These are phyloP conservation scores for Osmozyma mogii DNA, from an alignment of 805 yeast genomes.

Conservation along the genomic window DNA sequence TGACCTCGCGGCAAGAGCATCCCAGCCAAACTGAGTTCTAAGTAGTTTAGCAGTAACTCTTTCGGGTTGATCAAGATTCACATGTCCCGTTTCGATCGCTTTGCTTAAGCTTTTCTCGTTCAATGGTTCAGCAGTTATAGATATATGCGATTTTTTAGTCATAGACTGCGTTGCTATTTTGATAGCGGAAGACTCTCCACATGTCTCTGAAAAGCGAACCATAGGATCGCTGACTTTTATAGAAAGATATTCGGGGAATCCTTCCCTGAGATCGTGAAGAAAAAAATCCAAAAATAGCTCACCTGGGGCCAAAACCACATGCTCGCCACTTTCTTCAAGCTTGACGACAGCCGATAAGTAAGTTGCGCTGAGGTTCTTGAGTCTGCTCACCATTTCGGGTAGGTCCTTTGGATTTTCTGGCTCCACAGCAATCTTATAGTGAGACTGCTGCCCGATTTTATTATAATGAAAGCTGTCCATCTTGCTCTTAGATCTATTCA, in stretches of 20 bases:
- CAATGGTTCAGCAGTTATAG: constrained; percentile 73
- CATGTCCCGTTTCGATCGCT: constrained; percentile 48
- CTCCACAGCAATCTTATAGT: constrained; percentile 76
- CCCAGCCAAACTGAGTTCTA: constrained; percentile 64
- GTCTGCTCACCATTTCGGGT: constrained; percentile 63
- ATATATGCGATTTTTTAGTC: constrained; percentile 47
- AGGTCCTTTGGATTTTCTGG: constrained; percentile 74
- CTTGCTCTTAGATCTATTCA: constrained; percentile 10
- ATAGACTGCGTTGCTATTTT: constrained; percentile 54
- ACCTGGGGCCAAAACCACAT: constrained; percentile 73
- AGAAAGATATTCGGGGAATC: constrained; percentile 52
- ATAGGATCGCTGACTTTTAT: constrained; percentile 82
- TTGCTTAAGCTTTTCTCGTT: constrained; percentile 38
- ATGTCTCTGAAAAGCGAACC: constrained; percentile 73
- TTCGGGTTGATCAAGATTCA: constrained; percentile 27
- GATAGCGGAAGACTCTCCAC: constrained; percentile 55
- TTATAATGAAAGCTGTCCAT: constrained; percentile 27
- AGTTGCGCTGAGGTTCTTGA: constrained; percentile 51
- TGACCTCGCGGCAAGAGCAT: constrained; percentile 72
- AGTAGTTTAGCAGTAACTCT: constrained; percentile 47
- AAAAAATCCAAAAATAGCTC: constrained; percentile 82
- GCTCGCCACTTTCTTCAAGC: constrained; percentile 87
- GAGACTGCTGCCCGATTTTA: constrained; percentile 44
- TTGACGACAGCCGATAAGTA: constrained; percentile 62
- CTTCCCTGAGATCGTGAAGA: constrained; percentile 63